These are phyloP conservation scores for Lentinula lateritia DNA, from an alignment of 768 basidiomycete genomes.

Conservation along the genomic window DNA sequence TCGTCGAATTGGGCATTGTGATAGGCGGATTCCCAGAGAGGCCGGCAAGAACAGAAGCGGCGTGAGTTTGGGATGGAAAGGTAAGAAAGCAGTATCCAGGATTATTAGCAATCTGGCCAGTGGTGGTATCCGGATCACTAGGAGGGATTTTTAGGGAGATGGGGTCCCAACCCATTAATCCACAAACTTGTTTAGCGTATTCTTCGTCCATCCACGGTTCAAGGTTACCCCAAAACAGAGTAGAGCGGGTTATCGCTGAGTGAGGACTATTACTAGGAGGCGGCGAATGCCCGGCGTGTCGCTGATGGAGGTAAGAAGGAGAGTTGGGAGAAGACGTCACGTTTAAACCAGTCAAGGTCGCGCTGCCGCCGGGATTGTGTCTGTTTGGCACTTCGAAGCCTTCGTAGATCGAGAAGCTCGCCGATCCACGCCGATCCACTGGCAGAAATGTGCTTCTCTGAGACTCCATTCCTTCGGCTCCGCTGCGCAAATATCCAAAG, in stretches of 20 bases:
- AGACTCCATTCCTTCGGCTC: background rate
- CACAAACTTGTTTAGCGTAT: constrained; percentile 85
- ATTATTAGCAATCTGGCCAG: constrained; percentile 71
- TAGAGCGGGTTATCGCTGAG: constrained; percentile 36
- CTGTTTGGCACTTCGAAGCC: constrained; percentile 6
- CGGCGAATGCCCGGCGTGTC: constrained; percentile 2
- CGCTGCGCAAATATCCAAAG: background rate
- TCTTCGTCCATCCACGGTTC: constrained; percentile 98
- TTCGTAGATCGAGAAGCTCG: background rate
- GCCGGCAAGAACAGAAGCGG: constrained; percentile 65
- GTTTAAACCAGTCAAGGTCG: background rate
- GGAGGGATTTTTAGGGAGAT: constrained; percentile 68
- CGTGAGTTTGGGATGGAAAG: constrained; percentile 67
- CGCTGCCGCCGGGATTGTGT: constrained; percentile 2
- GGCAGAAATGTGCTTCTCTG: background rate
- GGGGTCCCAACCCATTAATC: constrained; percentile 83
- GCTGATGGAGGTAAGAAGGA: constrained; percentile 1
- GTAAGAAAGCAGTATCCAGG: constrained; percentile 87
- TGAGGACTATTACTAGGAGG: constrained; percentile 5
- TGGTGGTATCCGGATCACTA: constrained; percentile 48
- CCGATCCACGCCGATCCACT: constrained; percentile 6
- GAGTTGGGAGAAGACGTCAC: background rate
- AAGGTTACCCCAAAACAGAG: constrained; percentile 83
- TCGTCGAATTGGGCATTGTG: constrained; percentile 83
- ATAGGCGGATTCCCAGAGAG: constrained; percentile 41